Conservation (phyloP, 768 basidiomycete genomes). For the Fibroporia radiculosa region DNA sequence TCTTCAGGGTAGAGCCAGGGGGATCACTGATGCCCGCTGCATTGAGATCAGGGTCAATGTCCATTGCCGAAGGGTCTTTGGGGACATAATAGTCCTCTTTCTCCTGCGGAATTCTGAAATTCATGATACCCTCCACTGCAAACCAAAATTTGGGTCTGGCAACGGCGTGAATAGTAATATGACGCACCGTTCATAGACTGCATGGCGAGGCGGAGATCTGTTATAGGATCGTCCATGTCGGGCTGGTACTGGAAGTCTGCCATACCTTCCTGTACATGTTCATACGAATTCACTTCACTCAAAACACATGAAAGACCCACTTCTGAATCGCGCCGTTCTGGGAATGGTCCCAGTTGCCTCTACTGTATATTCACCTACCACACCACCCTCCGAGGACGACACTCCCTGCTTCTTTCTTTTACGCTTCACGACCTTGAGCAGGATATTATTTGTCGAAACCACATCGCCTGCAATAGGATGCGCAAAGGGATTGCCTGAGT, state of each 20-base stretch:
- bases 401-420: conserved; percentile 40
- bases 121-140: conserved; percentile 63
- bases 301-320: conserved; percentile 43
- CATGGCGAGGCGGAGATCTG: conserved; percentile 66
- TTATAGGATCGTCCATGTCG: conserved; percentile 58
- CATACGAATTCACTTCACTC: background rate
- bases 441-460: conserved; percentile 68
- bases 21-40: conserved; percentile 1
- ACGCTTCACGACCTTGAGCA: conserved; percentile 77
- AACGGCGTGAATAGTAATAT: no score
- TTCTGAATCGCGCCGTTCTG: conserved; percentile 84
- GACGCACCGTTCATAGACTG: conserved; percentile 72
- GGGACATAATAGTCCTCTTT: conserved; percentile 52
- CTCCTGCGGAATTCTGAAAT: conserved; percentile 64
- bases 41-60: conserved; percentile 44
- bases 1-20: conserved; percentile 24
- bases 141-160: no score
- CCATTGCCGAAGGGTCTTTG: conserved; percentile 25
- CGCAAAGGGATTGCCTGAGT: conserved; percentile 66
- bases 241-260: conserved; percentile 90
- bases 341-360: conserved; percentile 68
- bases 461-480: conserved; percentile 84
- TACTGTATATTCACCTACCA: conserved; percentile 66
- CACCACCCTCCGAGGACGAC: conserved; percentile 11
- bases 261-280: conserved; percentile 52